Base-by-base conservation (phyloP, 2,329 filamentous ascomycete species). In the Blastomyces emzantsi region DNA sequence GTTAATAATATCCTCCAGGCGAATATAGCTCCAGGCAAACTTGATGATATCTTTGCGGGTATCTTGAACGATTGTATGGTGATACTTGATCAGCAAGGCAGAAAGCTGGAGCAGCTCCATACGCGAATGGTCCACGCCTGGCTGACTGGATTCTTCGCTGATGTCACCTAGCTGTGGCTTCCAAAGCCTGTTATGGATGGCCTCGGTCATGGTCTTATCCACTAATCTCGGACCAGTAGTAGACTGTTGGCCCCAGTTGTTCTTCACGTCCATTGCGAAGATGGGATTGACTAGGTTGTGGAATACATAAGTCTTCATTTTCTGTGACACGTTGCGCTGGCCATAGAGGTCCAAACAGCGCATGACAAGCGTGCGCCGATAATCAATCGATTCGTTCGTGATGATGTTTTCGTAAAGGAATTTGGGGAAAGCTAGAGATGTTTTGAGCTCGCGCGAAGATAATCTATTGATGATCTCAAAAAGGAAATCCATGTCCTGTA, bases 21-120 rank as follows among this genome's bases (percentile, higher is more conserved):
- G 87, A 70, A 99, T 99, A 73, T 96, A 97, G 22, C 92, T 96
- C 94, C 94, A 99, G 2, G 92, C 92, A 76, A 97, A 99, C 77
- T 97, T 97, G 72, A 99, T 99, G 66, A 99, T 93, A 67, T 99
- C 94, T 76, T 99, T 99, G 47, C 95, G 87, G 2, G 90, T 88
- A 71, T 97, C 94, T 69, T 95, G 90, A 1, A 99, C 84, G 62
- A 92, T 89, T 41, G 85, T 85, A 71, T 93, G 87, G 71, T 99
- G 91, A 71, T 97, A 96, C 73, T 99, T 99, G 76, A 99, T 88
- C 49, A 99, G 81, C 80, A 99, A 87, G 0, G 94, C 92, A 6
- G 94, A 97, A 55, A 97, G 84, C 74, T 99, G 95, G 56, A 99
- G 83, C 11, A 97, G 84, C 73, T 99, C 95, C 86, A 97, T 96